Base-by-base conservation (phyloP, 176 grass and related monocot species). In the Oryza brachyantha region DNA sequence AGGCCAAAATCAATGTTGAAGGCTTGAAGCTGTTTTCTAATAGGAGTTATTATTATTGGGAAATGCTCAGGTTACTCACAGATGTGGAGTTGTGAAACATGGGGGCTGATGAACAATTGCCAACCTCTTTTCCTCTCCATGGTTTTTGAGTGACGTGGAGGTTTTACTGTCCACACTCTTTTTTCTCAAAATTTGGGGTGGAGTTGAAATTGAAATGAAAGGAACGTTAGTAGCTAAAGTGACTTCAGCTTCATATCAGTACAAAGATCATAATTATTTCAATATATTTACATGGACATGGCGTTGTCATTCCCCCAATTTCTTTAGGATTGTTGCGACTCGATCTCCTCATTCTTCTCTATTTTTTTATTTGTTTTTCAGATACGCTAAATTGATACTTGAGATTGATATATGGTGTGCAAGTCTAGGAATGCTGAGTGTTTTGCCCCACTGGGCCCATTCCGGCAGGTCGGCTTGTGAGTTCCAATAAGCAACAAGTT, bases 61-160 rank as follows among this genome's bases (percentile, higher is more conserved):
- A 4, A 36, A 36, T 36, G 35, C 5, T 36, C 35, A 36, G 4
- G 35, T 5, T 36, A n/a, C n/a, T n/a, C n/a, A n/a, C 6, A 36
- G 35, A 0, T 36, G 6, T 6, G 5, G 35, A 36, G 35, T 36
- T 36, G 35, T 36, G 5, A 36, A 2, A 4, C 2, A 5, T 5
- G 35, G 35, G 35, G 6, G 35, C 35, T 36, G 35, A 36, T 36
- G 35, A 6, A 36, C 35, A 36, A 36, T 0, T 36, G 6, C 6
- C 35, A 0, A 36, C 35, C 31, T 36, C 35, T 36, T 6, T 32
- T 36, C 35, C 31, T 32, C 1, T 32, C 31, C 31, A n/a, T n/a
- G n/a, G n/a, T n/a, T n/a, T 58, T 69, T 26, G 65, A 70, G 65
- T n/a, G 65, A 80, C 65, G 77, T 80, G 65, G 48, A 80, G 46